phyloP scores from a whole-genome alignment of 2,329 filamentous ascomycete genomes.

The Aureobasidium sp. region DNA sequence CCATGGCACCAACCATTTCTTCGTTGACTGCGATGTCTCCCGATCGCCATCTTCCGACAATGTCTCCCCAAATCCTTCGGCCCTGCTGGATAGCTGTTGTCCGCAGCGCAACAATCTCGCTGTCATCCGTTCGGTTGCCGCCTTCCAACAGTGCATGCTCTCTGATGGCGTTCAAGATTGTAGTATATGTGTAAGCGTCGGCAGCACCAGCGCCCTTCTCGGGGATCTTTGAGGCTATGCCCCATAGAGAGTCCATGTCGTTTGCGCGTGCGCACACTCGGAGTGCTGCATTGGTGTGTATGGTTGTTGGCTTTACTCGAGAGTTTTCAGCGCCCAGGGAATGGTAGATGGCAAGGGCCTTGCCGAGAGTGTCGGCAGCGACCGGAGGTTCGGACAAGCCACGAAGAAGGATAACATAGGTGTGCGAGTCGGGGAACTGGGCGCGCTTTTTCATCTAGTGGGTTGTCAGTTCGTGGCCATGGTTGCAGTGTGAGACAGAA shows the following conservation, averaged over 20 bases:
- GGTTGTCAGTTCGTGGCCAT: conserved; percentile 9
- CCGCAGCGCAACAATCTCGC: conserved; percentile 24
- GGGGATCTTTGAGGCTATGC: conserved; percentile 63
- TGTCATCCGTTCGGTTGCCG: conserved; percentile 17
- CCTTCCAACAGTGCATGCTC: conserved; percentile 26
- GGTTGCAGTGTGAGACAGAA: background rate
- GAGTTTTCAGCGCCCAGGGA: conserved; percentile 57
- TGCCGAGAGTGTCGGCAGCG: conserved; percentile 48
- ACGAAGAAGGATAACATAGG: conserved; percentile 74
- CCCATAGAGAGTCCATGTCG: conserved; percentile 75
- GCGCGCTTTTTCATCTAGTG: conserved; percentile 86
- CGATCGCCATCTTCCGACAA: conserved; percentile 64
- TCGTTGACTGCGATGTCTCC: conserved; percentile 68
- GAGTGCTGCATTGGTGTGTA: conserved; percentile 83
- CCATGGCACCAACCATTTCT: conserved; percentile 71
- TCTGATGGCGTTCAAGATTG: conserved; percentile 69
- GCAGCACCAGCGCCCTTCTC: conserved; percentile 53
- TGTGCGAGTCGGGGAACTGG: conserved; percentile 69
- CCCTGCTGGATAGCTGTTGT: conserved; percentile 53
- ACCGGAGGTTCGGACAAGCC: conserved; percentile 59
- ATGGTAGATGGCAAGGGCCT: conserved; percentile 68
- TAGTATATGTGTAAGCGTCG: conserved; percentile 68
- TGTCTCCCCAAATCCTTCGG: conserved; percentile 70
- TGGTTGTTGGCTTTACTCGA: conserved; percentile 60
- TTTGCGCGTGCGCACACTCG: conserved; percentile 65